Conservation (phyloP, 2,329 filamentous ascomycete genomes). For the Penicillium sp. region DNA sequence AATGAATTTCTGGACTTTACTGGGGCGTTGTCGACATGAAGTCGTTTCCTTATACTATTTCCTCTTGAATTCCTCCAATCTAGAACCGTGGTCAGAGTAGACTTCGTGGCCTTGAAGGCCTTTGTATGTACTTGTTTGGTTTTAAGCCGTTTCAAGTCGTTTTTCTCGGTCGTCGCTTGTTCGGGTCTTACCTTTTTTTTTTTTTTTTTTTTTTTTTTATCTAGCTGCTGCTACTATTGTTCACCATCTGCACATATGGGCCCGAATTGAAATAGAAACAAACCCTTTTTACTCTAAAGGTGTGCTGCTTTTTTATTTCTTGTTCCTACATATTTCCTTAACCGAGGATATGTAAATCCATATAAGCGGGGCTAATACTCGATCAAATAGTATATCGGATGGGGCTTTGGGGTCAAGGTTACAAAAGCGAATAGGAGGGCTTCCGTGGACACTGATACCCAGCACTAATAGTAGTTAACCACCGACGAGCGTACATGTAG, state of each 20-base stretch:
- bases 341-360: no score
- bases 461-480: no score
- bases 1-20: slow-evolving; percentile 24
- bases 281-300: slow-evolving; percentile 5
- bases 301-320: not conserved
- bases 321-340: no score
- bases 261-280: slow-evolving; percentile 15
- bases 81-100: slow-evolving; percentile 24
- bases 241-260: slow-evolving; percentile 32
- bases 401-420: no score
- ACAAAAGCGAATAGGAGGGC: no score
- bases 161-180: slow-evolving; percentile 14
- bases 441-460: no score
- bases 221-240: slow-evolving; percentile 23
- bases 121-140: slow-evolving; percentile 20
- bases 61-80: slow-evolving; percentile 9
- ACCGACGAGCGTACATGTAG: no score
- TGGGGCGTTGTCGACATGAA: slow-evolving; percentile 18
- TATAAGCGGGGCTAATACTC: no score
- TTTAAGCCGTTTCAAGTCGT: slow-evolving; percentile 13
- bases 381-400: not conserved
- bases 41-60: slow-evolving; percentile 6
- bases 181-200: no score
- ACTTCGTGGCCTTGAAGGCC: slow-evolving; percentile 19
- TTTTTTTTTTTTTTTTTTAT: no score